Evolutionary conservation across 2,329 filamentous ascomycete species (phyloP).

Genomic region (Elsinoe perseae): DNA sequence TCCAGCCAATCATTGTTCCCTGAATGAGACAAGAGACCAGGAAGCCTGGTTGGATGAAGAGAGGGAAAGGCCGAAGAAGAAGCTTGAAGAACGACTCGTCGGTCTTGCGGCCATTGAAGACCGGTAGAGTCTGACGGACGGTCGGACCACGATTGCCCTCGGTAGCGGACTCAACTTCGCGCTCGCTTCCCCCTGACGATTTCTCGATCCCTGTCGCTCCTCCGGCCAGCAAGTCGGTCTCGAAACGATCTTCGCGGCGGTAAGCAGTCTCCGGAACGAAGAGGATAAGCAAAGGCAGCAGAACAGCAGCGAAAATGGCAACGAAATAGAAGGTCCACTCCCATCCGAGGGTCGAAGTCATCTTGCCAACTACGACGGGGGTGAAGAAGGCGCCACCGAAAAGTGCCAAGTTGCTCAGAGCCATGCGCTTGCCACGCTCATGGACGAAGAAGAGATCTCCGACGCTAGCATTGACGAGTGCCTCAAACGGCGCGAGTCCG

Average conservation of each 20-base stretch:
- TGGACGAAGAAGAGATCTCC: slow-evolving; percentile 89
- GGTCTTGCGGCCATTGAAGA: slow-evolving; percentile 74
- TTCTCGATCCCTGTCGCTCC: slow-evolving; percentile 3
- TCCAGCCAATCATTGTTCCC: slow-evolving; percentile 90
- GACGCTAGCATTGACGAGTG: slow-evolving; percentile 77
- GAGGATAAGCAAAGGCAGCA: slow-evolving; percentile 64
- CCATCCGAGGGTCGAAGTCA: slow-evolving; percentile 70
- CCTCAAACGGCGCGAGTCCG: slow-evolving; percentile 80
- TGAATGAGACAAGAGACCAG: slow-evolving; percentile 76
- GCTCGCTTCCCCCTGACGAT: slow-evolving; percentile 6
- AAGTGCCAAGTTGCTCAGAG: slow-evolving; percentile 62
- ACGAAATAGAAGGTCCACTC: slow-evolving; percentile 83
- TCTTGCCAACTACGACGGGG: slow-evolving; percentile 83
- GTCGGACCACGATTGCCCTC: slow-evolving; percentile 37
- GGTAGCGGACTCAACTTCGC: slow-evolving; percentile 19
- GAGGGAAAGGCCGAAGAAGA: slow-evolving; percentile 65
- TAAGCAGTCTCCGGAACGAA: slow-evolving; percentile 82
- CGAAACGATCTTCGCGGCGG: slow-evolving; percentile 56
- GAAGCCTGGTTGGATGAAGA: slow-evolving; percentile 78
- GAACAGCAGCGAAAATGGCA: slow-evolving; percentile 68
- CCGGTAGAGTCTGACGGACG: slow-evolving; percentile 2
- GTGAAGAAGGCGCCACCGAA: slow-evolving; percentile 69
- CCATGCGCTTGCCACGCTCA: slow-evolving; percentile 76
- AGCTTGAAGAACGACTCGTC: slow-evolving; percentile 63
- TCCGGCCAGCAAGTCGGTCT: slow-evolving; percentile 53